Conservation (phyloP, 139 green algal genomes). For the Coelastrella sp. region DNA sequence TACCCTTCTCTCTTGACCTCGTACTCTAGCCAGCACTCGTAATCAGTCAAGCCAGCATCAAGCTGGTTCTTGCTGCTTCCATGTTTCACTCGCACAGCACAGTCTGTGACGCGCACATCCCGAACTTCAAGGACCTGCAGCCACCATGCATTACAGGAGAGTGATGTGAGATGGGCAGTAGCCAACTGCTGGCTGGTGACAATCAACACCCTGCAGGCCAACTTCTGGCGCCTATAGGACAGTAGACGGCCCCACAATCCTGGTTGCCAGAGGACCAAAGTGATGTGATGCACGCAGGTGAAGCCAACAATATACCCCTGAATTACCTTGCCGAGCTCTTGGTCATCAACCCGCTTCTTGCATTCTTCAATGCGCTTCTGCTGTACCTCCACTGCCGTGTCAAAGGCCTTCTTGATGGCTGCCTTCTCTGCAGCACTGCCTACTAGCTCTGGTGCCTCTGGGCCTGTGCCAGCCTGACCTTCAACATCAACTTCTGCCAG, state of each 20-base stretch:
- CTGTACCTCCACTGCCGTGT: neutral
- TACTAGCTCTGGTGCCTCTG: neutral
- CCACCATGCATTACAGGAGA: neutral
- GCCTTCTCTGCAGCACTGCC: neutral
- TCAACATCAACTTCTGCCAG: neutral
- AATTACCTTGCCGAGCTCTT: constrained; percentile 14
- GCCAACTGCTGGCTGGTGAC: too few species aligned
- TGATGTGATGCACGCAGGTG: too few species aligned
- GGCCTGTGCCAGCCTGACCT: too few species aligned
- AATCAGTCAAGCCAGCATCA: constrained; percentile 48
- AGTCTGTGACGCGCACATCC: constrained; percentile 45
- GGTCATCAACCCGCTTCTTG: neutral
- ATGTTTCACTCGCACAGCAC: constrained; percentile 24
- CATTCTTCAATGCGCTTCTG: neutral
- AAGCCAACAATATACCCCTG: too few species aligned
- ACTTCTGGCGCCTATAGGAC: too few species aligned
- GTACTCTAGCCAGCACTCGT: constrained; percentile 68
- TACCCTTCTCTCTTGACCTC: constrained; percentile 53
- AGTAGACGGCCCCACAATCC: too few species aligned
- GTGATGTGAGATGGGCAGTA: too few species aligned
- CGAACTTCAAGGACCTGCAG: constrained; percentile 51
- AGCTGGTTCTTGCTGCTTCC: constrained; percentile 61
- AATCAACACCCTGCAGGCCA: too few species aligned
- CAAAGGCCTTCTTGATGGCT: neutral
- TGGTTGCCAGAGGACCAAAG: too few species aligned